Conservation (phyloP, 805 yeast species). For the Candida tibetensis region DNA sequence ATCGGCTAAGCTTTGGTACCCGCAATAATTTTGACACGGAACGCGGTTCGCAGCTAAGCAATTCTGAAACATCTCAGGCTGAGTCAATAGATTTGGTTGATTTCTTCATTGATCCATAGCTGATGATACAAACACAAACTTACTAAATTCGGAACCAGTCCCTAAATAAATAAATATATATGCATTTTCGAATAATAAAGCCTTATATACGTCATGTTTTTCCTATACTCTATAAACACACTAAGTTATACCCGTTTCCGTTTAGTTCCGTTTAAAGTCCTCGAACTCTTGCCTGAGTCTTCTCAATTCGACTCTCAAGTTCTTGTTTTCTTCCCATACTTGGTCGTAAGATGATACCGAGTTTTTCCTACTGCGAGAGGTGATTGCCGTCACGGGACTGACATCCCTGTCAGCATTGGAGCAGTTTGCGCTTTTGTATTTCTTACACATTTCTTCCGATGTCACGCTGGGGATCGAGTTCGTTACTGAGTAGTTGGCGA, state of each 20-base stretch:
- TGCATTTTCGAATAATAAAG: neutral
- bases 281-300: slow-evolving; percentile 12
- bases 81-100: too few relatives aligned
- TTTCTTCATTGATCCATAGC: too few relatives aligned
- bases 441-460: slow-evolving; percentile 9
- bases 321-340: slow-evolving; percentile 12
- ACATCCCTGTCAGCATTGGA: slow-evolving; percentile 1
- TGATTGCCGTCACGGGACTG: slow-evolving; percentile 9
- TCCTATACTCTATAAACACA: neutral
- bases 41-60: too few relatives aligned
- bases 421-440: slow-evolving; percentile 4
- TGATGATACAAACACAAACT: too few relatives aligned
- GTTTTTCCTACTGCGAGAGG: slow-evolving; percentile 9
- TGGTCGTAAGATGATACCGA: slow-evolving; percentile 8
- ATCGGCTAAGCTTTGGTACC: too few relatives aligned
- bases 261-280: slow-evolving; percentile 1
- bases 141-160: too few relatives aligned
- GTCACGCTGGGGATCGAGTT: neutral
- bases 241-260: neutral
- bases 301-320: slow-evolving; percentile 11
- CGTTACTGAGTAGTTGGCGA: slow-evolving; percentile 9
- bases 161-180: neutral
- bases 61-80: too few relatives aligned
- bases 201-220: neutral
- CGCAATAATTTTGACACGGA: too few relatives aligned